A percentile compares a stretch with the other conserved stretches of the same genome.
phyloP scores from a whole-genome alignment of 306 rosid genomes.

The Carpinus fangiana region DNA sequence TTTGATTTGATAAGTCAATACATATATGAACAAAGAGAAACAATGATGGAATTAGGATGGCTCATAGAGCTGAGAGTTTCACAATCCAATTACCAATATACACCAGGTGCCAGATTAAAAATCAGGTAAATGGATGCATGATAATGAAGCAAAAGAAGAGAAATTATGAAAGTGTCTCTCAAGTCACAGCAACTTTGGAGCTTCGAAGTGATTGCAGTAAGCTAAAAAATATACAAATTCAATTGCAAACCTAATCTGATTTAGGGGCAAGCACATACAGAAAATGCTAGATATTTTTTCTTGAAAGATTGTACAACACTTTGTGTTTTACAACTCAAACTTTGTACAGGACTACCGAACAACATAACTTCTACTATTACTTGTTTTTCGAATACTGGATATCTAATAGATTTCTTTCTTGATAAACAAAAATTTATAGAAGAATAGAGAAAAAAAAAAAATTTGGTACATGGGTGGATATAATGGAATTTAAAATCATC shows the following conservation, averaged over 20 bases:
- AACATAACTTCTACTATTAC: background rate
- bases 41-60: background rate
- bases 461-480: background rate
- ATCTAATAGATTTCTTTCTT: background rate
- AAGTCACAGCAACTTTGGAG: too few relatives aligned
- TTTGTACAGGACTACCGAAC: background rate
- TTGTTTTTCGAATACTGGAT: background rate
- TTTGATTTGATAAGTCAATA: background rate
- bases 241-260: too few relatives aligned
- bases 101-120: background rate
- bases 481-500: background rate
- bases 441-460: constrained; percentile 3
- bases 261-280: background rate
- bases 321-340: background rate
- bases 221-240: background rate
- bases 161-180: background rate
- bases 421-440: background rate
- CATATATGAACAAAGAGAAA: background rate
- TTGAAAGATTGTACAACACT: background rate
- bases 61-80: background rate
- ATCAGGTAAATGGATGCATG: background rate
- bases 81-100: background rate
- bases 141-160: background rate
- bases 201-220: background rate
- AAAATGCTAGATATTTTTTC: background rate